phyloP scores from a whole-genome alignment of 1,284 basidiomycete species.

The Pterulicium gracile region DNA sequence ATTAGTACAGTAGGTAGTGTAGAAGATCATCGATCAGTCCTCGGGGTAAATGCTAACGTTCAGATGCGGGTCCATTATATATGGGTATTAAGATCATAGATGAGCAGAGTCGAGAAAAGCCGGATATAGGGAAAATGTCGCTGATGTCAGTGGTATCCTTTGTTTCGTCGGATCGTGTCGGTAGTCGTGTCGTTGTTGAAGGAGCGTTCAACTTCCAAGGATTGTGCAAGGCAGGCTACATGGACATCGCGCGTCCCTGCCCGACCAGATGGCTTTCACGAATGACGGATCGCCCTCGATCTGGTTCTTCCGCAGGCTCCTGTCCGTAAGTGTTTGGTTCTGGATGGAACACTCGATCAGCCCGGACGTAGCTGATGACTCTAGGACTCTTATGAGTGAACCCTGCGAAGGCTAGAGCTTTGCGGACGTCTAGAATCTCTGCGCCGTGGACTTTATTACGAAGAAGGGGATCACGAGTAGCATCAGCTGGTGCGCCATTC shows the following conservation, averaged over 20 bases:
- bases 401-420: constrained; percentile 82
- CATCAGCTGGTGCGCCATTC: constrained; percentile 73
- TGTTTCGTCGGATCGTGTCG: no score
- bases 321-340: constrained; percentile 37
- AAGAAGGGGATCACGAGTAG: constrained; percentile 82
- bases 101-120: no score
- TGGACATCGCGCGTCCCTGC: constrained; percentile 64
- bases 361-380: constrained; percentile 60
- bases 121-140: no score
- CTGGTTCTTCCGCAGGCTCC: constrained; percentile 21
- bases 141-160: no score
- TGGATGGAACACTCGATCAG: constrained; percentile 58
- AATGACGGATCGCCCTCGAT: constrained; percentile 48
- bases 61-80: no score
- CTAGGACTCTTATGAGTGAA: constrained; percentile 84
- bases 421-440: constrained; percentile 82
- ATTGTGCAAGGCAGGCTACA: background rate
- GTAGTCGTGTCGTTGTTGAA: no score
- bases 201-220: no score
- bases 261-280: constrained; percentile 47
- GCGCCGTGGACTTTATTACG: constrained; percentile 77
- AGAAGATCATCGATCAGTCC: no score
- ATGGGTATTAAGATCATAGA: no score
- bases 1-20: no score
- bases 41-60: no score